A percentile compares a stretch with the other conserved stretches of the same genome.
phyloP scores from a whole-genome alignment of 2,329 filamentous ascomycete species.

The Drechmeria coniospora region DNA sequence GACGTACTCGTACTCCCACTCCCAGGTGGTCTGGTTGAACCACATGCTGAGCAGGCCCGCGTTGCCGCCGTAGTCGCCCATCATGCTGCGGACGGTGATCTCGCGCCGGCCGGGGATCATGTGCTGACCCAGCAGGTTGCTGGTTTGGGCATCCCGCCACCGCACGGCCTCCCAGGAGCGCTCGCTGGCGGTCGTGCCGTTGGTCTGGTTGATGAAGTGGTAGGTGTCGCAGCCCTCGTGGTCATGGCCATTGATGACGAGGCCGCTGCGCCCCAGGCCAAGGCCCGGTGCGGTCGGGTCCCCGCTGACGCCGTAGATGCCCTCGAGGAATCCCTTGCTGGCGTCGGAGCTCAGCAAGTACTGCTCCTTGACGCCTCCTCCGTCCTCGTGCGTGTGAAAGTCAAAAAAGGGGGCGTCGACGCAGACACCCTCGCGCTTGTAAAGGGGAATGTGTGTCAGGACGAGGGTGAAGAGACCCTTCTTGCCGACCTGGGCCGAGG shows the following conservation, averaged over 20 bases:
- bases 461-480: conserved; percentile 62
- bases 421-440: conserved; percentile 71
- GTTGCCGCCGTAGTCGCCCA: conserved; percentile 91
- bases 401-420: conserved; percentile 72
- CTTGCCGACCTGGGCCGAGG: conserved; percentile 43
- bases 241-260: conserved; percentile 87
- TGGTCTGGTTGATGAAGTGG: conserved; percentile 59
- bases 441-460: conserved; percentile 80
- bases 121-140: conserved; percentile 23
- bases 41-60: conserved; percentile 77
- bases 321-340: conserved; percentile 63
- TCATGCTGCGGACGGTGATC: conserved; percentile 93
- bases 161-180: conserved; percentile 33
- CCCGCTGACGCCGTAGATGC: conserved; percentile 64
- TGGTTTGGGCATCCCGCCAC: conserved; percentile 29
- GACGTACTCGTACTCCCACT: conserved; percentile 71
- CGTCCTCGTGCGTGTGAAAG: conserved; percentile 52
- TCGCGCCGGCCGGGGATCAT: conserved; percentile 58
- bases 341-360: conserved; percentile 69
- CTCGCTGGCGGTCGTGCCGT: conserved; percentile 21
- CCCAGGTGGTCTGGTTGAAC: conserved; percentile 59
- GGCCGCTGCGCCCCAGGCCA: conserved; percentile 54
- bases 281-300: conserved; percentile 39
- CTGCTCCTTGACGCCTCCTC: conserved; percentile 72
- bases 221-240: conserved; percentile 86